Evolutionary conservation across 208 protist genomes (phyloP), one percentile per base, ranked within the genome.

Genomic region (Trypanosoma scelopori): DNA sequence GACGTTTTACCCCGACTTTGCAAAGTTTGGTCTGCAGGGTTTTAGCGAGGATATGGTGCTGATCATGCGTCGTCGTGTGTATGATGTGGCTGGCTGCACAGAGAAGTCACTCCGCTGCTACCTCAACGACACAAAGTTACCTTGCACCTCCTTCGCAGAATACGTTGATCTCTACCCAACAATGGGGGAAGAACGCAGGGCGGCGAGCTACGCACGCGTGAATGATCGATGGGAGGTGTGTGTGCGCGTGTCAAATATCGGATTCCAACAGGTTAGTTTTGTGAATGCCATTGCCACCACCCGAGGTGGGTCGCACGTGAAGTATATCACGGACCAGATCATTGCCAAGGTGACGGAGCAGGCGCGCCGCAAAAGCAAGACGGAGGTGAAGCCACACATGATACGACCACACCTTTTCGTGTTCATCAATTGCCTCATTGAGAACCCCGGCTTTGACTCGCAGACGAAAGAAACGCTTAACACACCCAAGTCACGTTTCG

Each of bases 381-480:
- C 89, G 27, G 88, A 96, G 3, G 87, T 99, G 30, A 99, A 98
- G 76, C 85, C 97, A 27, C 81, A 92, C 45, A 98, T 99, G 75
- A 93, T 99, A 59, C 98, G 98, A 43, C 91, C 93, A 25, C 95
- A 99, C 78, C 60, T 99, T n/a, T 99, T 90, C 69, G 71, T 99
- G 25, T 99, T 99, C 78, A 82, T 99, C 49, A 99, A 99, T 71
- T 97, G 85, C 58, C 90, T 99, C 25, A 99, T 99, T 69, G 98
- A 99, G 35, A 99, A 99, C 78, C 99, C 99, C 4, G 78, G 97
- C 11, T 99, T 99, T 78, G 98, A 99, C 72, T 99, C 97, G 22
- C 99, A 99, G 90, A 99, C 98, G 20, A 99, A 99, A 89, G 98
- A 99, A 74, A 98, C 92, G 16, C 91, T 99, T 30, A 99, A 93